Conservation (phyloP, 2,329 filamentous ascomycete genomes). For the Ophiostoma fasciatum region DNA sequence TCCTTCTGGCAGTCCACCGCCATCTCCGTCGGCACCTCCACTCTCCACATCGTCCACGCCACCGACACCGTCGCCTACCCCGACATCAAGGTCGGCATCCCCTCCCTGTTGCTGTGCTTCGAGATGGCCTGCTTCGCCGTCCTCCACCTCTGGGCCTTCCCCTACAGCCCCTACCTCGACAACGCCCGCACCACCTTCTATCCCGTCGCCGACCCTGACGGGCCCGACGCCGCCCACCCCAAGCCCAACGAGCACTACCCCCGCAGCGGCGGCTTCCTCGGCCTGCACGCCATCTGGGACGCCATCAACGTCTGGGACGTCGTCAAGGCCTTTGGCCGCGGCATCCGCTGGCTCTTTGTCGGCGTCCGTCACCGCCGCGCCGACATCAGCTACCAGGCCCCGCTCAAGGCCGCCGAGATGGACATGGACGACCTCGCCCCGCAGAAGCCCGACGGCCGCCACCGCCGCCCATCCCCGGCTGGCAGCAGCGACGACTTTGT, state of each 20-base stretch:
- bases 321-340: slow-evolving; percentile 62
- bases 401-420: slow-evolving; percentile 15
- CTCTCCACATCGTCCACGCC: slow-evolving; percentile 46
- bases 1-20: slow-evolving; percentile 66
- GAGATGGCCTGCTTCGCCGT: slow-evolving; percentile 75
- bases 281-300: slow-evolving; percentile 50
- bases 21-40: slow-evolving; percentile 37
- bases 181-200: slow-evolving; percentile 30
- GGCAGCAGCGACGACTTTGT: slow-evolving; percentile 6
- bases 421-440: slow-evolving; percentile 23
- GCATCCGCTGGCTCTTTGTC: slow-evolving; percentile 67
- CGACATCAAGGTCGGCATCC: slow-evolving; percentile 70
- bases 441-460: neutral
- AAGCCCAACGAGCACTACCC: slow-evolving; percentile 27
- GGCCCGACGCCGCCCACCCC: slow-evolving; percentile 23
- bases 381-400: slow-evolving; percentile 32
- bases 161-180: slow-evolving; percentile 53
- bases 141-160: slow-evolving; percentile 71
- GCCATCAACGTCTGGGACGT: slow-evolving; percentile 74
- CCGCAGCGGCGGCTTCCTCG: slow-evolving; percentile 51
- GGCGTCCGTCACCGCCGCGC: slow-evolving; percentile 47
- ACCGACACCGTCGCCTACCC: slow-evolving; percentile 49
- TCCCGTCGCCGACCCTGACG: slow-evolving; percentile 27
- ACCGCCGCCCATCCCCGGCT: neutral
- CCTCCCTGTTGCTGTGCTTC: slow-evolving; percentile 60